Evolutionary conservation across 495 filamentous ascomycete species (phyloP).

Genomic region (Hypomontagnella monticulosa): DNA sequence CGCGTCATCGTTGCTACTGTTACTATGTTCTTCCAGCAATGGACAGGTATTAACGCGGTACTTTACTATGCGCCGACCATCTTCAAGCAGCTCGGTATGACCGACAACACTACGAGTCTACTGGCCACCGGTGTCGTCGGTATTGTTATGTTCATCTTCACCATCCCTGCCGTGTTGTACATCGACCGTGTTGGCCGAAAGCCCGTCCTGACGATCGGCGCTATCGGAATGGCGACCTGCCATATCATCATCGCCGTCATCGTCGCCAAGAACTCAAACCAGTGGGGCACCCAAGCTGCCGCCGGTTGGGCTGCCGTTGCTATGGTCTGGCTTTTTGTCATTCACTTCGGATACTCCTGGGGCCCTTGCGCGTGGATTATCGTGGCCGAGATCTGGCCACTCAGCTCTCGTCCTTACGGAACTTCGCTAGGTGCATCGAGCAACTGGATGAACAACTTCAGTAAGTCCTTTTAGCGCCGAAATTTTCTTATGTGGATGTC

Average conservation of each 20-base stretch:
- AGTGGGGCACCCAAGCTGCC: slow-evolving; percentile 65
- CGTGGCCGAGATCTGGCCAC: slow-evolving; percentile 80
- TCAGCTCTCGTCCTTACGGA: slow-evolving; percentile 77
- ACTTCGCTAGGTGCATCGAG: slow-evolving; percentile 73
- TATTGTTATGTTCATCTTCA: slow-evolving; percentile 76
- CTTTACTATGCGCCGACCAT: slow-evolving; percentile 79
- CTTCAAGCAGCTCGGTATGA: slow-evolving; percentile 74
- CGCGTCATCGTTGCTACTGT: slow-evolving; percentile 73
- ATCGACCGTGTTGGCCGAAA: slow-evolving; percentile 70
- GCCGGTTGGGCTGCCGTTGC: slow-evolving; percentile 81
- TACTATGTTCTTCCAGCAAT: slow-evolving; percentile 82
- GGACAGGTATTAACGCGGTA: slow-evolving; percentile 77
- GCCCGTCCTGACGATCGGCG: slow-evolving; percentile 65
- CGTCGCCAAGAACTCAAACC: slow-evolving; percentile 68
- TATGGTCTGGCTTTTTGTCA: slow-evolving; percentile 85
- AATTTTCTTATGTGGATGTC: neutral
- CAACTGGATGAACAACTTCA: slow-evolving; percentile 66
- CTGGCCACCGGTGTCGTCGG: slow-evolving; percentile 84
- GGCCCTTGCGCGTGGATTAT: slow-evolving; percentile 77
- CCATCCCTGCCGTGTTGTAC: slow-evolving; percentile 73
- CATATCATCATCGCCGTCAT: slow-evolving; percentile 80
- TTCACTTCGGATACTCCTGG: slow-evolving; percentile 83
- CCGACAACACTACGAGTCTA: slow-evolving; percentile 69
- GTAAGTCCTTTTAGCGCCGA: slow-evolving; percentile 15
- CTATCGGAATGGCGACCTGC: slow-evolving; percentile 67